Percentiles rank a stretch among this genome's conserved stretches.
Evolutionary conservation across 2,329 filamentous ascomycete species (phyloP).

Genomic region (Xylariaceae sp.): DNA sequence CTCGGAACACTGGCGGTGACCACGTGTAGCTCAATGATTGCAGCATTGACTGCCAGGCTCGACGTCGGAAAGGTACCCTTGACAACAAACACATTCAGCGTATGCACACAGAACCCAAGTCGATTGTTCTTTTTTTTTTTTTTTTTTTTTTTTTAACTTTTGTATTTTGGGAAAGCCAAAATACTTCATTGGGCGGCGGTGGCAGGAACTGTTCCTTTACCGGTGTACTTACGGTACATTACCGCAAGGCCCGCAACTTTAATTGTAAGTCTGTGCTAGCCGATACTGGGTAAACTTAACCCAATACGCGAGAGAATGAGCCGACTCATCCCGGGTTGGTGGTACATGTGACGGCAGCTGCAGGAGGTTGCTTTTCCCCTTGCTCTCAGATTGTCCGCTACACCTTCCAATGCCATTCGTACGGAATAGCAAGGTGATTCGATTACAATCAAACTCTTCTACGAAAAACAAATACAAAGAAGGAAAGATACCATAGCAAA

Average conservation of each 20-base stretch:
- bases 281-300: too few relatives aligned
- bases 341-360: neutral
- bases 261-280: too few relatives aligned
- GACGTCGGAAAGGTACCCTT: neutral
- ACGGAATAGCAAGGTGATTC: too few relatives aligned
- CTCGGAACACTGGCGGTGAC: constrained; percentile 10
- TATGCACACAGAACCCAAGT: constrained; percentile 1
- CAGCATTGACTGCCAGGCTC: constrained; percentile 10
- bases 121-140: neutral
- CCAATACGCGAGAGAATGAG: too few relatives aligned
- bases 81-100: constrained; percentile 3
- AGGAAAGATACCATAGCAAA: too few relatives aligned
- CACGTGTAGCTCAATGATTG: constrained; percentile 23
- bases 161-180: neutral
- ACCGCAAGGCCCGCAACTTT: too few relatives aligned
- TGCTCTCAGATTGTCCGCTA: too few relatives aligned
- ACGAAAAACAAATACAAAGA: too few relatives aligned
- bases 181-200: constrained; percentile 7
- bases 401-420: too few relatives aligned
- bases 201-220: constrained; percentile 19
- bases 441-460: too few relatives aligned
- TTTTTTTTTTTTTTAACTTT: neutral
- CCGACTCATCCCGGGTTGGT: neutral
- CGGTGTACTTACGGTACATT: neutral
- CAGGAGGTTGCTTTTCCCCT: too few relatives aligned